Evolutionary conservation across 2,329 filamentous ascomycete genomes (phyloP).

Genomic region (Nannizzia gypsea): DNA sequence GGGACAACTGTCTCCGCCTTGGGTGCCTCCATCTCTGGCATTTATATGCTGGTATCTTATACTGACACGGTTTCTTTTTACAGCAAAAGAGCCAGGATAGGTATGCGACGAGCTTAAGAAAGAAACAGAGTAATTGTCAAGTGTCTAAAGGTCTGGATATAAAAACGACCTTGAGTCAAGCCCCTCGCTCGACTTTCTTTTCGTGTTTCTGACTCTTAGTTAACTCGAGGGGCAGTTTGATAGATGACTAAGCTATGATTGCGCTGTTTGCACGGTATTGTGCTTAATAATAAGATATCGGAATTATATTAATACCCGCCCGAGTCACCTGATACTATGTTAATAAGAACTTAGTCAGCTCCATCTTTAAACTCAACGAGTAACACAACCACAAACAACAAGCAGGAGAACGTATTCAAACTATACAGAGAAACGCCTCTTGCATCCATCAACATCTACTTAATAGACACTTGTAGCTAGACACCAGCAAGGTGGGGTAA

Average conservation of each 20-base stretch:
- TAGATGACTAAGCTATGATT: background rate
- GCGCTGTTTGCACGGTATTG: background rate
- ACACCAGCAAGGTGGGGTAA: too few relatives aligned
- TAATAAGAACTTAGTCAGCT: too few relatives aligned
- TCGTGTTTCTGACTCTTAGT: background rate
- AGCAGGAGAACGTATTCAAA: too few relatives aligned
- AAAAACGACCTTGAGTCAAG: background rate
- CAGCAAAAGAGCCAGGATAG: background rate
- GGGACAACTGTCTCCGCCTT: conserved; percentile 10
- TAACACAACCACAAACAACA: too few relatives aligned
- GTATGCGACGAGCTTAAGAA: background rate
- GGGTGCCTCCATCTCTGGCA: conserved; percentile 7
- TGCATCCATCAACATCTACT: too few relatives aligned
- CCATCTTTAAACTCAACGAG: too few relatives aligned
- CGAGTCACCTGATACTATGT: background rate
- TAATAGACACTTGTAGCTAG: too few relatives aligned
- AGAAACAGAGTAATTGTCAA: background rate
- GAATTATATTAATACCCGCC: background rate
- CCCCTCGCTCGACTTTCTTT: background rate
- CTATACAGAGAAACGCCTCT: too few relatives aligned
- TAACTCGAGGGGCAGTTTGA: background rate
- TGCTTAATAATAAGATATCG: background rate
- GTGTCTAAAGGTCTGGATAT: too few relatives aligned
- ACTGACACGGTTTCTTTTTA: too few relatives aligned
- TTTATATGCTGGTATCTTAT: background rate